Evolutionary conservation across 2,329 filamentous ascomycete species (phyloP).

Genomic region (Alternaria alternata): DNA sequence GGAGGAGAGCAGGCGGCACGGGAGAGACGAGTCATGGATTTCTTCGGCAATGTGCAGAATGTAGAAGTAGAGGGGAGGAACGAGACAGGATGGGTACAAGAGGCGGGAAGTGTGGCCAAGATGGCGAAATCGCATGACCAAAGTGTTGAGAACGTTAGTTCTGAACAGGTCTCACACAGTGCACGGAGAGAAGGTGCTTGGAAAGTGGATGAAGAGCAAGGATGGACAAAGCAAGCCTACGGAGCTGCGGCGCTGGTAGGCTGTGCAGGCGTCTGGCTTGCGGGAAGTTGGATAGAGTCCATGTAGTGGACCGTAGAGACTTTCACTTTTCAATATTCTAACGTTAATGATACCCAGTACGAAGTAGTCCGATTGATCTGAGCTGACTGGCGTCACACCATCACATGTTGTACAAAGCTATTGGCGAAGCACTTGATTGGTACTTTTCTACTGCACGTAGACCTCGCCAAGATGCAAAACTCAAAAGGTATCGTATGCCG

Average conservation of each 20-base stretch:
- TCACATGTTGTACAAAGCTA: neutral
- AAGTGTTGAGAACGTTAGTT: constrained; percentile 29
- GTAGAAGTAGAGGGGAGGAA: constrained; percentile 78
- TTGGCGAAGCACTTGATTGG: neutral
- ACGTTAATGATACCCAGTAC: constrained; percentile 16
- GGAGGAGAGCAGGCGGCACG: constrained; percentile 81
- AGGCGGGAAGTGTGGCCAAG: constrained; percentile 75
- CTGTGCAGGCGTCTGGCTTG: constrained; percentile 52
- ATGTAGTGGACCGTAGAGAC: constrained; percentile 13
- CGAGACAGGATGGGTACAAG: constrained; percentile 65
- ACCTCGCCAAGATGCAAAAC: neutral
- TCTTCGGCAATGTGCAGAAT: constrained; percentile 98
- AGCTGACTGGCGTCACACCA: neutral
- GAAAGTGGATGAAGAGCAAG: constrained; percentile 47
- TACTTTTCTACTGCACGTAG: neutral
- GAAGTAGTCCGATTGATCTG: neutral
- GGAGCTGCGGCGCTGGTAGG: constrained; percentile 52
- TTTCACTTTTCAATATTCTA: neutral
- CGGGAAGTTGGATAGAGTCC: constrained; percentile 51
- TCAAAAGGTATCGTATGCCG: constrained; percentile 13
- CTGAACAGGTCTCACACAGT: constrained; percentile 26
- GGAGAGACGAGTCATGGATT: constrained; percentile 87
- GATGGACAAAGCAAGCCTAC: constrained; percentile 52
- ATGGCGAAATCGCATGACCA: constrained; percentile 52
- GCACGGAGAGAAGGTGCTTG: constrained; percentile 43